Percentiles rank a stretch among this genome's conserved stretches.
Evolutionary conservation across 306 rosid species (phyloP).

Genomic region (Trifolium subterraneum): DNA sequence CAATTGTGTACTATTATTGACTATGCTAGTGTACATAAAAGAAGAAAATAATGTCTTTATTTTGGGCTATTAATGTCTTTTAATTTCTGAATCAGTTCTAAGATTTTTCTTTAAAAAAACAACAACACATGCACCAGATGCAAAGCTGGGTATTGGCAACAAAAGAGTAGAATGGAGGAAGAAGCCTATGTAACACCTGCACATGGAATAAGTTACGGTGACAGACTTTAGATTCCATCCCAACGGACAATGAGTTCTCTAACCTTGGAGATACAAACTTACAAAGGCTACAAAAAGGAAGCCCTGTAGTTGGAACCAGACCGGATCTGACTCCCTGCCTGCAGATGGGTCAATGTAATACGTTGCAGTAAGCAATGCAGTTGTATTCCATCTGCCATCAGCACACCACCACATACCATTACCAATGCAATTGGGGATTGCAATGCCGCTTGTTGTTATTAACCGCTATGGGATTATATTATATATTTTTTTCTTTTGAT

Average conservation of each 20-base stretch:
- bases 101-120: background rate
- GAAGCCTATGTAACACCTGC: background rate
- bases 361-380: background rate
- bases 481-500: background rate
- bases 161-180: background rate
- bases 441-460: background rate
- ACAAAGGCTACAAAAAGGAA: background rate
- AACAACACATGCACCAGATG: background rate
- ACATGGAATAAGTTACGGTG: background rate
- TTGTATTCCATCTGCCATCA: background rate
- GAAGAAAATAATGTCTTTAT: background rate
- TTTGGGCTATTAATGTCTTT: background rate
- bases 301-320: background rate
- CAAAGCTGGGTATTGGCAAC: background rate
- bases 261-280: conserved; percentile 12
- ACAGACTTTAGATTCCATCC: background rate
- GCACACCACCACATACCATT: background rate
- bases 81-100: background rate
- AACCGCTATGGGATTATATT: background rate
- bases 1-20: background rate
- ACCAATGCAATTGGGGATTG: background rate
- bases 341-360: conserved; percentile 7
- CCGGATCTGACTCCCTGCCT: background rate
- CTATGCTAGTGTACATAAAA: background rate
- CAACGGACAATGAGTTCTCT: background rate